Base-by-base conservation (phyloP, 345 rosid species). In the Ricinus communis region DNA sequence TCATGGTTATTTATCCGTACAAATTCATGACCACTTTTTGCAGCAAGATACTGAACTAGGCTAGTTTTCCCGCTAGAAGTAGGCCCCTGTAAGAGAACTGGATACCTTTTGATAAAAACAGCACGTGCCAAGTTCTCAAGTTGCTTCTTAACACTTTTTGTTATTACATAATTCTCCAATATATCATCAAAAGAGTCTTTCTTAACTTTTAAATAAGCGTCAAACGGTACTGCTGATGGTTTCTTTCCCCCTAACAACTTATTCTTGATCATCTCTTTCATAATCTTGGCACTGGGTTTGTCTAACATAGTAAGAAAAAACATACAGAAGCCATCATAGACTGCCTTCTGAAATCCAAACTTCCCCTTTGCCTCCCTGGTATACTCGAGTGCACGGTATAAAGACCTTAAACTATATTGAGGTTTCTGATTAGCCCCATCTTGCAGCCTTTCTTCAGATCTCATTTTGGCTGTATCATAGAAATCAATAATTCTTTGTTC, bases 371-470 rank as follows among this genome's bases (percentile, higher is more conserved):
- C 96, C 84, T 83, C 82, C 69, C 80, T 90, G 28, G 84, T 86
- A 81, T 84, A 94, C 66, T 94, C 98, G 47, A 94, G 79, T 31
- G 98, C 91, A 59, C 97, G 91, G 71, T 86, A 94, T 28, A 94
- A 89, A 77, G 97, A 94, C 82, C 98, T 87, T 79, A 94, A 84
- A 85, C 98, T 94, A 74, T 86, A 94, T 71, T 91, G 96, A 69
- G 97, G 97, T 76, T 90, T 94, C 86, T 94, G 98, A 85, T 91
- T 94, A 59, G 97, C 98, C 61, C 98, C 98, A 87, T 94, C 98
- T 83, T 91, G 97, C 75, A 94, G 84, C 85, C 86, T 81, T 82
- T 94, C 97, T 65, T 86, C 93, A 33, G 97, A 88, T 54, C 81
- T 85, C 78, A 76, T 84, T 82, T 86, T 91, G 58, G 96, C 96